phyloP scores from a whole-genome alignment of 352 stramenopile species.

The Pythium dissotocum region DNA sequence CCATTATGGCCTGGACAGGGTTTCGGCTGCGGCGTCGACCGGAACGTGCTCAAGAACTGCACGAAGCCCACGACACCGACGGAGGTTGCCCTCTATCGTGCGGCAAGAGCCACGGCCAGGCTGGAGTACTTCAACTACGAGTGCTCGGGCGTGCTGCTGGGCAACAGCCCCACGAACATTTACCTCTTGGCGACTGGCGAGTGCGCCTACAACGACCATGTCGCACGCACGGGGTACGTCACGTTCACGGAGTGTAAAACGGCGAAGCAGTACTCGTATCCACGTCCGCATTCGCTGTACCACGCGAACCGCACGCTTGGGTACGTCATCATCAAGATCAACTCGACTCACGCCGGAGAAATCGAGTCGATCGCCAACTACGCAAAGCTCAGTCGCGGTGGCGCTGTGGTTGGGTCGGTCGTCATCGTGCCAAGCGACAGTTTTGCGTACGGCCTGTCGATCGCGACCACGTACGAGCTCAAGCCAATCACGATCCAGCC shows the following conservation, averaged over 20 bases:
- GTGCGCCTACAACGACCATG: not conserved
- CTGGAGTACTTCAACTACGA: not conserved
- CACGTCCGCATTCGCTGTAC: not conserved
- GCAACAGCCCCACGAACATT: not conserved
- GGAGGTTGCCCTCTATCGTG: not conserved
- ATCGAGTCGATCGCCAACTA: not conserved
- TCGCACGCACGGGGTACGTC: not conserved
- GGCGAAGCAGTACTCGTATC: not conserved
- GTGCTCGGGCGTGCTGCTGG: not conserved
- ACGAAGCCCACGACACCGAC: not conserved
- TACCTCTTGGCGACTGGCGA: not conserved
- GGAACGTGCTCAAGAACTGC: not conserved
- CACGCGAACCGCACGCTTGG: not conserved
- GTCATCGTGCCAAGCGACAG: not conserved
- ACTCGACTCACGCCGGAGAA: not conserved
- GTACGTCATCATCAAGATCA: slow-evolving; percentile 3
- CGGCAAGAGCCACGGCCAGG: too few relatives aligned
- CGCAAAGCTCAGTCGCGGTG: not conserved
- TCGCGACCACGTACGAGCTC: not conserved
- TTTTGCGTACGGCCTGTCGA: not conserved
- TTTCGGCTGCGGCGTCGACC: not conserved
- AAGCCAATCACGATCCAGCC: slow-evolving; percentile 4
- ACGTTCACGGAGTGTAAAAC: not conserved
- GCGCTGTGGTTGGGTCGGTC: not conserved
- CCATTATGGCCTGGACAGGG: not conserved